Evolutionary conservation across 1,284 basidiomycete genomes (phyloP).

Genomic region (Ustilago sp.): DNA sequence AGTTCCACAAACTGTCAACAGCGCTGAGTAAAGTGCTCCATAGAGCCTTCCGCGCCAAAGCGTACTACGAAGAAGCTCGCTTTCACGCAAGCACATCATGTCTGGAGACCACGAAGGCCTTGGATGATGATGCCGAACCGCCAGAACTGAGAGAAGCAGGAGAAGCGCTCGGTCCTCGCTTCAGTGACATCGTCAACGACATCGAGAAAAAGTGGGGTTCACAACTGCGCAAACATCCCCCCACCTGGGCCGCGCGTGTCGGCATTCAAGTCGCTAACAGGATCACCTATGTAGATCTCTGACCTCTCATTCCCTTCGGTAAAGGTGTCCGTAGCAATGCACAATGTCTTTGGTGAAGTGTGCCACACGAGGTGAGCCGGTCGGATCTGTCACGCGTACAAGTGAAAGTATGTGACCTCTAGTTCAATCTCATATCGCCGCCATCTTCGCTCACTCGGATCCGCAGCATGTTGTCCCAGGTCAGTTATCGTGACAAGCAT

Average conservation of each 20-base stretch:
- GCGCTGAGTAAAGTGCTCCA: slow-evolving; percentile 27
- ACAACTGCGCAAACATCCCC: slow-evolving; percentile 21
- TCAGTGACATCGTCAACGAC: slow-evolving; percentile 11
- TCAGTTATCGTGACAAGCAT: too few species aligned
- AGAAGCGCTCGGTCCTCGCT: slow-evolving; percentile 1
- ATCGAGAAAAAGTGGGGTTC: slow-evolving; percentile 21
- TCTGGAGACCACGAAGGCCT: background rate
- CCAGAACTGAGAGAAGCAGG: background rate
- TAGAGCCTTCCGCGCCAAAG: slow-evolving; percentile 35
- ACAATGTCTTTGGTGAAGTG: background rate
- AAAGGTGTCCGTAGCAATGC: background rate
- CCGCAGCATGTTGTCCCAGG: too few species aligned
- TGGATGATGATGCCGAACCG: background rate
- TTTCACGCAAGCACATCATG: slow-evolving; percentile 50
- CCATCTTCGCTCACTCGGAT: too few species aligned
- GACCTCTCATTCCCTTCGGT: background rate
- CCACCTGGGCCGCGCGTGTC: slow-evolving; percentile 25
- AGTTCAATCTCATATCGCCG: too few species aligned
- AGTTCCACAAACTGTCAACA: slow-evolving; percentile 36
- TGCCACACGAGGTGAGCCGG: too few species aligned
- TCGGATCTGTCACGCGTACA: too few species aligned
- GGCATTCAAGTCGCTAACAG: slow-evolving; percentile 40
- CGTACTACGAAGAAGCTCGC: slow-evolving; percentile 52
- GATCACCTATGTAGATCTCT: slow-evolving; percentile 32
- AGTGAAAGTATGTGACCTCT: too few species aligned